These are phyloP conservation scores for Melampsora larici-populina DNA, from an alignment of 1,284 basidiomycete species.

Conservation along the genomic window DNA sequence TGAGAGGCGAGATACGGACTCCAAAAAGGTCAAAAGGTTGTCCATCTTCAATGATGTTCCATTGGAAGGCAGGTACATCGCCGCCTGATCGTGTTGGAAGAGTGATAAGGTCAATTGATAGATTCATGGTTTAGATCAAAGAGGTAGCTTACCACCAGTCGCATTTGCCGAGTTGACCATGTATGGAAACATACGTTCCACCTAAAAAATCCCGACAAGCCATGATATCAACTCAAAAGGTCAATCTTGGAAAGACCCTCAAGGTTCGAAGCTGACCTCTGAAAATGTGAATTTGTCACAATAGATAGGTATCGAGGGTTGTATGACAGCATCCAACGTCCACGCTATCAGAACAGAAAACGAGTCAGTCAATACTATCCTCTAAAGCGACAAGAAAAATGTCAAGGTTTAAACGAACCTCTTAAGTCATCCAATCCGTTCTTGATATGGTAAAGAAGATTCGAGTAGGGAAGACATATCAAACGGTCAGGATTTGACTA, in stretches of 20 bases:
- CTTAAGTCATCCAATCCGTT: constrained; percentile 77
- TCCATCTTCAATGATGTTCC: constrained; percentile 69
- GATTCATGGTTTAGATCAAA: constrained; percentile 1
- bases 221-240: no score
- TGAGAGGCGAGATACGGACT: constrained; percentile 65
- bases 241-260: not conserved
- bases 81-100: constrained; percentile 6
- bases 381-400: no score
- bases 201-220: no score
- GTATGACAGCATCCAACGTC: constrained; percentile 67
- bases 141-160: constrained; percentile 62
- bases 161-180: constrained; percentile 69
- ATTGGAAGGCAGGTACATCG: constrained; percentile 71
- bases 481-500: no score
- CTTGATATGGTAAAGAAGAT: constrained; percentile 45
- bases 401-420: no score
- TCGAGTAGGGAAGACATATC: no score
- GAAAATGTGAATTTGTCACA: constrained; percentile 64
- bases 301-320: constrained; percentile 70
- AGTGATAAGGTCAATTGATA: not conserved
- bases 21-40: constrained; percentile 66
- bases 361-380: no score
- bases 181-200: constrained; percentile 66
- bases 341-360: constrained; percentile 60
- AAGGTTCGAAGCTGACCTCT: constrained; percentile 58